Evolutionary conservation across 75 land plant species (phyloP), one percentile per base, ranked within the genome.

Genomic region (Larix kaempferi): DNA sequence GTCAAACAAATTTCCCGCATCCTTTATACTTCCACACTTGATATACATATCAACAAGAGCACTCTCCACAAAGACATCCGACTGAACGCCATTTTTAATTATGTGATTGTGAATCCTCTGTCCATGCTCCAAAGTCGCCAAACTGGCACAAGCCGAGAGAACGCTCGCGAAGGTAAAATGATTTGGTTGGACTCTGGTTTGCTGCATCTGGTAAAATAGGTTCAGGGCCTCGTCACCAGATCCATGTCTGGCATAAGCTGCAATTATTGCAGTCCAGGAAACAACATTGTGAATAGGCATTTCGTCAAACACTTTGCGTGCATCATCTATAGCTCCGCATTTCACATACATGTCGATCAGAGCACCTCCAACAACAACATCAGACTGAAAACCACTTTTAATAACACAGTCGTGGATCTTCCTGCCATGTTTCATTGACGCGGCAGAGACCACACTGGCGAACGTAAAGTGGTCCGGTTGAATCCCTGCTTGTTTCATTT

Each of bases 1-100:
- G 63, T 55, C 66, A 54, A 80, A 80, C 29, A 64, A 39, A 0
- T 19, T 21, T 56, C 65, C 69, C 54, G 82, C 82, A 63, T 80
- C 44, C 25, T 52, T 57, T n/a, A 75, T 11, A 64, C 76, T 52
- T 6, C 83, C 83, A 59, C 83, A 82, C n/a, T 77, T 71, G 22
- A 60, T 71, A 67, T 82, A 82, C 73, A 77, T 77, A 56, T 82
- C 83, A n/a, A 82, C 58, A 74, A 77, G 73, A 33, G 74, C 79
- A 62, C 71, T 77, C 58, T 37, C 49, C 22, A 82, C 79, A 77
- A 67, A 64, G 10, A 59, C n/a, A 58, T 82, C 78, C 56, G 55
- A 33, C 7, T 69, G 25, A 71, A 69, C 26, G 7, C 61, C 61
- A 35, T 67, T 22, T 65, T 77, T 77, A 22, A 77, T 39, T 1